These are phyloP conservation scores for Apocynum venetum DNA, from an alignment of 257 asterid genomes.

Conservation along the genomic window DNA sequence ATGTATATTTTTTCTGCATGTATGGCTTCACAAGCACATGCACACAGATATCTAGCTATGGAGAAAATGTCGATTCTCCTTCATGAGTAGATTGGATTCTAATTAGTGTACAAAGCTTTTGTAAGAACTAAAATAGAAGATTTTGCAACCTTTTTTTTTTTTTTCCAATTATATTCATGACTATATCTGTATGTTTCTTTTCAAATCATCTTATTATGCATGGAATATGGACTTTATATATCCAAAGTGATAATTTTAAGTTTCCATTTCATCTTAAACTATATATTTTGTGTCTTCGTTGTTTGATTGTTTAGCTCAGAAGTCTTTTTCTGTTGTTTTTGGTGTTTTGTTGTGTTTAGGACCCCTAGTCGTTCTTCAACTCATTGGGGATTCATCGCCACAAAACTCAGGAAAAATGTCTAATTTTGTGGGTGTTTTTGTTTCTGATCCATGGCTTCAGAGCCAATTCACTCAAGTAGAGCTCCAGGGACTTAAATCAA, in stretches of 20 bases:
- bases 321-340: background rate
- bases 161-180: background rate
- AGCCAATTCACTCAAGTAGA: slow-evolving; percentile 89
- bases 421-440: slow-evolving; percentile 59
- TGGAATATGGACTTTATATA: background rate
- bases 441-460: slow-evolving; percentile 79
- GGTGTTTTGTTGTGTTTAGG: background rate
- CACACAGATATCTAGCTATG: background rate
- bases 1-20: background rate
- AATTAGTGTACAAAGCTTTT: background rate
- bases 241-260: background rate
- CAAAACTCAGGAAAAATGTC: slow-evolving; percentile 40
- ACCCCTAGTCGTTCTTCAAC: background rate
- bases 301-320: background rate
- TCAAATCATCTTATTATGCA: background rate
- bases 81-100: background rate
- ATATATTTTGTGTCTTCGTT: background rate
- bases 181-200: background rate
- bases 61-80: background rate
- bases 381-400: slow-evolving; percentile 13
- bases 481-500: slow-evolving; percentile 65
- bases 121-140: no score
- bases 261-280: background rate
- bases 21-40: background rate
- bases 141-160: no score